A percentile compares a stretch with the other conserved stretches of the same genome.
phyloP scores from a whole-genome alignment of 2,329 filamentous ascomycete species.

The Mycosphaerella sp. region DNA sequence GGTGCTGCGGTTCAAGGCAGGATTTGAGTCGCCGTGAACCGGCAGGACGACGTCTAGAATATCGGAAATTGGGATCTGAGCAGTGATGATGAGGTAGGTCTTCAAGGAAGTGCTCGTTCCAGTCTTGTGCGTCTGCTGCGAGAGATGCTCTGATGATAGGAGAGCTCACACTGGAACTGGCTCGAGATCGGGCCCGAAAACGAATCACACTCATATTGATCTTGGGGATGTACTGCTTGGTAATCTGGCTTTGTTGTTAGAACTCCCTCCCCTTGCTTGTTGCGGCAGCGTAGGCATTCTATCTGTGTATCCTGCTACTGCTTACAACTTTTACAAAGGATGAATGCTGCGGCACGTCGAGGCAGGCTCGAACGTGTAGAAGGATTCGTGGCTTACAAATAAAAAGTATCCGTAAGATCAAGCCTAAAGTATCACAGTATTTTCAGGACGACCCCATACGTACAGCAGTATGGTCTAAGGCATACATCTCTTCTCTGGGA shows the following conservation, averaged over 20 bases:
- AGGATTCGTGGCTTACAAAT: not conserved
- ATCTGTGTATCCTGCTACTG: not conserved
- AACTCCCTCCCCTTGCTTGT: not conserved
- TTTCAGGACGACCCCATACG: no score
- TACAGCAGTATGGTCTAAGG: no score
- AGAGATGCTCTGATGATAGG: not conserved
- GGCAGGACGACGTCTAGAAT: not conserved
- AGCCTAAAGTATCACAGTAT: no score
- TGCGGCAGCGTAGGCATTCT: not conserved
- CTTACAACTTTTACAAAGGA: not conserved
- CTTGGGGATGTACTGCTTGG: no score
- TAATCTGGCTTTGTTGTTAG: not conserved
- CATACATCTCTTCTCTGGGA: no score
- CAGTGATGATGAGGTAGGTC: not conserved
- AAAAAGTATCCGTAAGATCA: no score
- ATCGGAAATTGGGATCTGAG: conserved; percentile 2
- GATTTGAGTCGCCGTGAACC: not conserved
- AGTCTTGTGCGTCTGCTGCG: not conserved
- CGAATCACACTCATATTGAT: not conserved
- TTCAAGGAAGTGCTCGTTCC: not conserved
- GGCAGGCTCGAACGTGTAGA: not conserved
- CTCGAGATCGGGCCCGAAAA: not conserved
- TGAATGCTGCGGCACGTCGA: not conserved
- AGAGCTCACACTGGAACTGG: not conserved
- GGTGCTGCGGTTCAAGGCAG: not conserved